phyloP scores from a whole-genome alignment of 352 stramenopile species.

The Phytophthora meadii region DNA sequence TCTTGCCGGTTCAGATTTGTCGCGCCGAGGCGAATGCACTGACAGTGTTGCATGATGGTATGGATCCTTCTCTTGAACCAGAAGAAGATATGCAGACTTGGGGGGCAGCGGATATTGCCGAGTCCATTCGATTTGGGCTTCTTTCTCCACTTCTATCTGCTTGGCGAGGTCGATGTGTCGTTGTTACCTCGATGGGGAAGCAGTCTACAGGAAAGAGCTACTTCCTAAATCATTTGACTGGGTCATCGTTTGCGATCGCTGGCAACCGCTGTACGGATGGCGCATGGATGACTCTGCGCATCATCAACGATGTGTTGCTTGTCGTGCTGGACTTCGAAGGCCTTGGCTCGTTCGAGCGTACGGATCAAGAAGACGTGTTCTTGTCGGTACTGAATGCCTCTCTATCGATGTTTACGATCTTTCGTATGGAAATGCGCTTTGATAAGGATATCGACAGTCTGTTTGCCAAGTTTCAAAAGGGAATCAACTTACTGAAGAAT shows the following conservation, averaged over 20 bases:
- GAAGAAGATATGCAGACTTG: slow-evolving; percentile 33
- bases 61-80: slow-evolving; percentile 32
- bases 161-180: slow-evolving; percentile 52
- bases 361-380: slow-evolving; percentile 80
- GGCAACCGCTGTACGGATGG: slow-evolving; percentile 70
- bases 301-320: slow-evolving; percentile 56
- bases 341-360: slow-evolving; percentile 74
- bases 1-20: slow-evolving; percentile 80
- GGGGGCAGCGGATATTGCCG: slow-evolving; percentile 51
- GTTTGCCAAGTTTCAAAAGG: slow-evolving; percentile 76
- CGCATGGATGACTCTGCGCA: slow-evolving; percentile 64
- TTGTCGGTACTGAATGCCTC: slow-evolving; percentile 76
- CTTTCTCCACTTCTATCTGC: slow-evolving; percentile 49
- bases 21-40: slow-evolving; percentile 67
- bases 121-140: slow-evolving; percentile 54
- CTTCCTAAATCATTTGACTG: slow-evolving; percentile 79
- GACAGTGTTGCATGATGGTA: slow-evolving; percentile 57
- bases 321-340: slow-evolving; percentile 86
- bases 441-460: slow-evolving; percentile 80
- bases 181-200: slow-evolving; percentile 72
- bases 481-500: slow-evolving; percentile 64
- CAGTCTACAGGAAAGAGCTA: slow-evolving; percentile 86
- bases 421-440: slow-evolving; percentile 80
- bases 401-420: slow-evolving; percentile 76
- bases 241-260: slow-evolving; percentile 76